Conservation (phyloP, 331 rosid species). For the Acacia concinna region DNA sequence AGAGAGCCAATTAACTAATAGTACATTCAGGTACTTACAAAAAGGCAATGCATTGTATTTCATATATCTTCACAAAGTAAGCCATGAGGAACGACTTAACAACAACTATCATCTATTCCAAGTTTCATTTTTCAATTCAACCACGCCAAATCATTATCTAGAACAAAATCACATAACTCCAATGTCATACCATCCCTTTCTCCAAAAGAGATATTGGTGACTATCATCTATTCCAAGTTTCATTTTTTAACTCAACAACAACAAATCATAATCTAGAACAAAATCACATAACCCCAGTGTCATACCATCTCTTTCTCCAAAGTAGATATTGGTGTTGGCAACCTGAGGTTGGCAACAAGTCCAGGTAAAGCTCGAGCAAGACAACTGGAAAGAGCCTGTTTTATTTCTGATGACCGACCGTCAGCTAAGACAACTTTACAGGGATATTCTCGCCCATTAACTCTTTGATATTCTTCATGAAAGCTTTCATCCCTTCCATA, state of each 20-base stretch:
- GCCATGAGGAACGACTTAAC: neutral
- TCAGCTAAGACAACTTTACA: slow-evolving; percentile 62
- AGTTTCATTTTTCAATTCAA: neutral
- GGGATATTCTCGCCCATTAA: slow-evolving; percentile 75
- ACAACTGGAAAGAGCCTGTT: slow-evolving; percentile 76
- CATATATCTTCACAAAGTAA: slow-evolving; percentile 21
- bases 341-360: slow-evolving; percentile 67
- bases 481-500: slow-evolving; percentile 82
- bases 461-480: slow-evolving; percentile 69
- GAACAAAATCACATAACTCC: slow-evolving; percentile 23
- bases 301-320: slow-evolving; percentile 89
- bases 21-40: neutral
- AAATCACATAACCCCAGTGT: slow-evolving; percentile 25
- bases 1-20: neutral
- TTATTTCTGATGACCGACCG: slow-evolving; percentile 91
- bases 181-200: slow-evolving; percentile 73
- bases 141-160: slow-evolving; percentile 16
- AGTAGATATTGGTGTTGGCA: slow-evolving; percentile 73
- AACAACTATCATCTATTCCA: neutral
- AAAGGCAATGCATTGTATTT: slow-evolving; percentile 12
- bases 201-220: slow-evolving; percentile 81
- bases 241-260: neutral
- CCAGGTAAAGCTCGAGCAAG: slow-evolving; percentile 83
- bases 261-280: slow-evolving; percentile 21
- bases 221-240: no score